A percentile compares a stretch with the other conserved stretches of the same genome.
These are phyloP conservation scores for Beauveria brongniartii DNA, from an alignment of 2,329 filamentous ascomycete genomes.

Conservation along the genomic window DNA sequence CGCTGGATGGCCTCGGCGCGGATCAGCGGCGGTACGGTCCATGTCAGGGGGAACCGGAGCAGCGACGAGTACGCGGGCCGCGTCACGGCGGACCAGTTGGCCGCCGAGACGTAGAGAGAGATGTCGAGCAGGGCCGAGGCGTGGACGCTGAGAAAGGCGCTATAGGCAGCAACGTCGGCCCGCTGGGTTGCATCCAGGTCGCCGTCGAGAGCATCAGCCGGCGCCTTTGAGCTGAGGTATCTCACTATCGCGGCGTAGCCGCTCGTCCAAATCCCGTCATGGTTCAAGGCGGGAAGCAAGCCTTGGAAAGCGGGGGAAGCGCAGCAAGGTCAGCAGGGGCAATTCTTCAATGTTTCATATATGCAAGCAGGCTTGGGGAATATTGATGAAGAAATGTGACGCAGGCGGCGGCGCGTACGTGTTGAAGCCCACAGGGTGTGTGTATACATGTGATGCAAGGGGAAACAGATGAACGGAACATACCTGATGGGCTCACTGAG, in stretches of 20 bases:
- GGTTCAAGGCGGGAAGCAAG: slow-evolving; percentile 45
- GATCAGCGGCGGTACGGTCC: slow-evolving; percentile 68
- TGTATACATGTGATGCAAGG: neutral
- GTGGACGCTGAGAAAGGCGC: slow-evolving; percentile 64
- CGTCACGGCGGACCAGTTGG: slow-evolving; percentile 74
- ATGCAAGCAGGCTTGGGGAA: slow-evolving; percentile 8
- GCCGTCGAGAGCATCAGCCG: slow-evolving; percentile 31
- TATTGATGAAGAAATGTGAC: neutral
- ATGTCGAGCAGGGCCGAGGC: slow-evolving; percentile 76
- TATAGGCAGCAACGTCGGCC: slow-evolving; percentile 44
- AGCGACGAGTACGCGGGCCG: slow-evolving; percentile 73
- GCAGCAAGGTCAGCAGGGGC: slow-evolving; percentile 14
- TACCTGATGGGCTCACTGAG: slow-evolving; percentile 62
- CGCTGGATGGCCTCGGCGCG: slow-evolving; percentile 62
- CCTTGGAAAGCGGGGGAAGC: slow-evolving; percentile 29
- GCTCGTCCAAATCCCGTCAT: slow-evolving; percentile 44
- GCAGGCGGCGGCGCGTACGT: slow-evolving; percentile 11
- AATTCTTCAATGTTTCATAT: slow-evolving; percentile 3
- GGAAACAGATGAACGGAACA: slow-evolving; percentile 22
- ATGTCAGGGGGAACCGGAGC: slow-evolving; percentile 80
- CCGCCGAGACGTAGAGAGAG: slow-evolving; percentile 79
- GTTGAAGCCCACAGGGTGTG: neutral
- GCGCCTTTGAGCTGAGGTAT: slow-evolving; percentile 39
- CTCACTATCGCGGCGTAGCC: slow-evolving; percentile 55
- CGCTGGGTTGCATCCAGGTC: slow-evolving; percentile 29